Evolutionary conservation across 2,329 filamentous ascomycete species (phyloP), one percentile per base, ranked within the genome.

Genomic region (Ophiosphaerella herpotricha): DNA sequence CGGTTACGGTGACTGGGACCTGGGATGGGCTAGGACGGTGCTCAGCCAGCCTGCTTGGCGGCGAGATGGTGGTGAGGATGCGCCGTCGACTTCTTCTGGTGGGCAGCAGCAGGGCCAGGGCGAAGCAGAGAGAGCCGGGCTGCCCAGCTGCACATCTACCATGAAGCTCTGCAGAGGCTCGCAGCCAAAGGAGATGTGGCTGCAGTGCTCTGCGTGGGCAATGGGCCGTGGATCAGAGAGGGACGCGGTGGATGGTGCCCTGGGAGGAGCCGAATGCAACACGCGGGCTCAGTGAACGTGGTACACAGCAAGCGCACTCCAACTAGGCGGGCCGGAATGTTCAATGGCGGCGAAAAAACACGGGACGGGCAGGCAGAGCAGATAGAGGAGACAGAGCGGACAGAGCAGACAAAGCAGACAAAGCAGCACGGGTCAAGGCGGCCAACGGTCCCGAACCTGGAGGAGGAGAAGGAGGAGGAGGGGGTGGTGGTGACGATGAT

Each of bases 171-270:
- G 45, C 48, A 51, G 31, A 54, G 39, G 46, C 41, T 54, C 38
- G 55, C 54, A 58, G 63, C 64, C 55, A 59, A 61, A 63, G 46
- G 40, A 56, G 65, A 66, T 46, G 68, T 66, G 66, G 68, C 68
- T 71, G 69, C 70, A 71, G 68, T 63, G 50, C 52, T 50, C 52
- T 54, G 40, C 51, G 48, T 40, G 43, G 43, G 48, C 43, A 18
- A 18, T 36, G 34, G 34, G n/a, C n/a, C 7, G n/a, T 16, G 34
- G n/a, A n/a, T 60, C 58, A 62, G 52, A 51, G 41, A 39, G 43
- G 41, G 58, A 56, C 56, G 58, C 55, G 50, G 49, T 54, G 54
- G 45, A 23, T 42, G 53, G 54, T 50, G 57, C 48, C 38, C 39
- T 50, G 55, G 44, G 47, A 46, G 46, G 47, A 46, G 52, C 46